Evolutionary conservation across 164 flowering plant species (phyloP), one percentile per base, ranked within the genome.

Genomic region (Nymphaea colorata): DNA sequence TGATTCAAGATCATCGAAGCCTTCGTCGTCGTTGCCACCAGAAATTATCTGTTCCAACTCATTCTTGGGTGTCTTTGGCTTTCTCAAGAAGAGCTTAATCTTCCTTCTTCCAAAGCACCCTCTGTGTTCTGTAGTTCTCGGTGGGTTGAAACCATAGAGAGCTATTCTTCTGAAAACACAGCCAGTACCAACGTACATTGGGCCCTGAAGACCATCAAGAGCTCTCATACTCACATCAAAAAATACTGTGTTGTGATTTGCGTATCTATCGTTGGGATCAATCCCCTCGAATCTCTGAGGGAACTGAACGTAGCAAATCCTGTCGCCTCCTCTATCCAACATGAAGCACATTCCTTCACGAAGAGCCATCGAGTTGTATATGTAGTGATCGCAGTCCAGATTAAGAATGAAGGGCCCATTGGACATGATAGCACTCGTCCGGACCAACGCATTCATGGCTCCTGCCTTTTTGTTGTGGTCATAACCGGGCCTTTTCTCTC

Each of bases 401-500:
- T 93, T 93, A 3, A 93, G 91, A 66, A 93, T 87, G 69, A 93
- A 93, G 4, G 97, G 89, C 2, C 98, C 97, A 72, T 93, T 93
- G 0, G 98, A 93, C 87, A 91, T 83, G 25, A 93, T 83, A 3
- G 94, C 98, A 45, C 93, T 86, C 1, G 97, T 82, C 70, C 97
- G 81, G 16, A 93, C 97, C 8, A 93, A 71, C 43, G 96, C 90
- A 73, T 91, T 93, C 98, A 93, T 91, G 43, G 98, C 97, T 57
- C 98, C 96, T 25, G 96, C 98, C 74, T 93, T 93, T 87, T 93
- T 89, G 86, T 91, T 93, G 82, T 93, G 97, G 73, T 93, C 98
- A 71, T 83, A 93, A 2, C 87, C 87, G 0, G 93, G 94, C 47
- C 96, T 72, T 71, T 93, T 93, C 83, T 93, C 98, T 2, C 97